These are phyloP conservation scores for Xylaria longipes DNA, from an alignment of 495 filamentous ascomycete genomes.

Conservation along the genomic window DNA sequence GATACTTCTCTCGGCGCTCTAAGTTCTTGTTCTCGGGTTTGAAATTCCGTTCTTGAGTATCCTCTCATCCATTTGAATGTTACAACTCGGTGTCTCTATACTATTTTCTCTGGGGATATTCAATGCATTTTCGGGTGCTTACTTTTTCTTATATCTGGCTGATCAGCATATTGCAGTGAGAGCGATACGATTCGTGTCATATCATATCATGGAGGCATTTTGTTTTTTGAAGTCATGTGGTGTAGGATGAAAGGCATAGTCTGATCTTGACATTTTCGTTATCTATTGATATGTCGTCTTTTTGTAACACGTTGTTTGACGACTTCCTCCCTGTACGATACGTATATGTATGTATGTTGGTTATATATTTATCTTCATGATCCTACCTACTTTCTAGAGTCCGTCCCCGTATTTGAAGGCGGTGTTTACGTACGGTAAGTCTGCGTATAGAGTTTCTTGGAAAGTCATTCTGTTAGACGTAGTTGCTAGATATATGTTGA, in stretches of 20 bases:
- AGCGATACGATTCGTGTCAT: not conserved
- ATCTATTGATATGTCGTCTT: not conserved
- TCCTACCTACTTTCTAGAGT: not conserved
- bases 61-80: not conserved
- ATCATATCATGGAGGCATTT: slow-evolving; percentile 3
- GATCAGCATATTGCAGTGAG: not conserved
- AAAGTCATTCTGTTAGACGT: not conserved
- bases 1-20: not conserved
- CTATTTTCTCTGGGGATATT: not conserved
- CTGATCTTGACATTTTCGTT: not conserved
- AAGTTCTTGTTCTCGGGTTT: not conserved
- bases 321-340: not conserved
- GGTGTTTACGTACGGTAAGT: not conserved
- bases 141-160: not conserved
- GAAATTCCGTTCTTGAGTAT: not conserved
- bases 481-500: too few relatives aligned
- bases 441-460: not conserved
- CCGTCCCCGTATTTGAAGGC: not conserved
- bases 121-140: slow-evolving; percentile 9
- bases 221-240: not conserved
- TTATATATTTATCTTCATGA: not conserved
- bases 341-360: not conserved
- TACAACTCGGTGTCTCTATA: not conserved
- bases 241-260: not conserved
- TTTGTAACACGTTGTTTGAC: not conserved